Evolutionary conservation across 1,284 basidiomycete species (phyloP).

Genomic region (Calocybe gambosa): DNA sequence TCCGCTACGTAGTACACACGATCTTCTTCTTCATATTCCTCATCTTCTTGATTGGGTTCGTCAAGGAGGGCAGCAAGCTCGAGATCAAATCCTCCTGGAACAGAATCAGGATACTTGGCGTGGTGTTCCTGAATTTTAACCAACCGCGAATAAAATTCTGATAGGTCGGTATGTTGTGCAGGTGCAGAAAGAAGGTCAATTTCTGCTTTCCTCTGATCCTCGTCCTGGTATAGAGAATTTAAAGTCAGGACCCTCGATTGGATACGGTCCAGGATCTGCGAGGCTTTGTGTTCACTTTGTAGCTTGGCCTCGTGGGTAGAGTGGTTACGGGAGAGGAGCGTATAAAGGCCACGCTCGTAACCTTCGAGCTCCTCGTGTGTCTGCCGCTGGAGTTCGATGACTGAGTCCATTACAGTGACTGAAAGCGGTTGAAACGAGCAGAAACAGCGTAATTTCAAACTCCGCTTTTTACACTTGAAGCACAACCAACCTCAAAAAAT

Average conservation of each 20-base stretch:
- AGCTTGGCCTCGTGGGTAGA: constrained; percentile 60
- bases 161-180: constrained; percentile 65
- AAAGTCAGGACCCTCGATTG: constrained; percentile 63
- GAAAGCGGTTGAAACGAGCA: constrained; percentile 9
- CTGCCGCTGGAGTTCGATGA: constrained; percentile 88
- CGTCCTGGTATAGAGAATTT: constrained; percentile 69
- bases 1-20: constrained; percentile 43
- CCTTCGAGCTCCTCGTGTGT: constrained; percentile 95
- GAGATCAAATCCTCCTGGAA: constrained; percentile 72
- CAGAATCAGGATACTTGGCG: constrained; percentile 87
- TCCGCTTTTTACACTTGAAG: constrained; percentile 44
- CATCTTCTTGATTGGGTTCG: constrained; percentile 69
- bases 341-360: constrained; percentile 72
- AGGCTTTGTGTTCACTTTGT: constrained; percentile 82
- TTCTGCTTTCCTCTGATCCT: constrained; percentile 58
- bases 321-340: constrained; percentile 59
- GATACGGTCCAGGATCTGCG: constrained; percentile 82
- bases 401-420: constrained; percentile 67
- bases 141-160: constrained; percentile 92
- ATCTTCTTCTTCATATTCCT: constrained; percentile 76
- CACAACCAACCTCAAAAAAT: constrained; percentile 27
- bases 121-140: constrained; percentile 95
- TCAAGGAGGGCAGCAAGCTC: constrained; percentile 78
- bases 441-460: constrained; percentile 36
- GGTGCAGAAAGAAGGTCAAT: constrained; percentile 55